Conservation (phyloP, 371 early-diverging fungal species). For the Saksenaea oblongispora region DNA sequence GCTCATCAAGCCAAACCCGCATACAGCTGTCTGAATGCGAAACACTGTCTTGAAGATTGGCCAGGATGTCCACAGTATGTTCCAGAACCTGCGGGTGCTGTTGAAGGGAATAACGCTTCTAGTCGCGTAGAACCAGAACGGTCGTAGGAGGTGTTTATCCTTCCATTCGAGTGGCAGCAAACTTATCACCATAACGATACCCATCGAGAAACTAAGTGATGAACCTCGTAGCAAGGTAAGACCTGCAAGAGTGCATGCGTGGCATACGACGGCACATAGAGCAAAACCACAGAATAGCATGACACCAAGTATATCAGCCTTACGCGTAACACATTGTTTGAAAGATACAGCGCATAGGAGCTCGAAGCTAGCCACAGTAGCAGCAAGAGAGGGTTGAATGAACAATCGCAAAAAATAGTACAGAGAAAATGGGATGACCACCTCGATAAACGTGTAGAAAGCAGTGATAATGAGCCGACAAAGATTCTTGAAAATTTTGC, state of each 20-base stretch:
- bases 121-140: background rate
- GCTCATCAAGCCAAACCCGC: background rate
- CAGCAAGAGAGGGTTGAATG: background rate
- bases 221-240: background rate
- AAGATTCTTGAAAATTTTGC: background rate
- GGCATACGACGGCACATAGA: background rate
- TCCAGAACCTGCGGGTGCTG: background rate
- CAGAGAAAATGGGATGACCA: background rate
- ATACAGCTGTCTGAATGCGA: background rate
- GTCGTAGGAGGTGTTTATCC: background rate
- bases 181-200: background rate
- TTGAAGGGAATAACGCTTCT: background rate
- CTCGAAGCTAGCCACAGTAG: background rate
- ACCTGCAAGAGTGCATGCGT: background rate
- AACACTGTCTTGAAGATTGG: background rate
- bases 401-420: background rate
- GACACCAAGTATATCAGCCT: background rate
- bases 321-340: background rate
- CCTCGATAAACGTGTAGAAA: background rate
- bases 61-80: background rate
- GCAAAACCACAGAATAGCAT: background rate
- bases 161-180: background rate
- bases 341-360: background rate
- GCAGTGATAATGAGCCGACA: background rate
- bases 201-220: background rate